Evolutionary conservation across 2,329 filamentous ascomycete species (phyloP).

Genomic region (Aspergillus fischeri): DNA sequence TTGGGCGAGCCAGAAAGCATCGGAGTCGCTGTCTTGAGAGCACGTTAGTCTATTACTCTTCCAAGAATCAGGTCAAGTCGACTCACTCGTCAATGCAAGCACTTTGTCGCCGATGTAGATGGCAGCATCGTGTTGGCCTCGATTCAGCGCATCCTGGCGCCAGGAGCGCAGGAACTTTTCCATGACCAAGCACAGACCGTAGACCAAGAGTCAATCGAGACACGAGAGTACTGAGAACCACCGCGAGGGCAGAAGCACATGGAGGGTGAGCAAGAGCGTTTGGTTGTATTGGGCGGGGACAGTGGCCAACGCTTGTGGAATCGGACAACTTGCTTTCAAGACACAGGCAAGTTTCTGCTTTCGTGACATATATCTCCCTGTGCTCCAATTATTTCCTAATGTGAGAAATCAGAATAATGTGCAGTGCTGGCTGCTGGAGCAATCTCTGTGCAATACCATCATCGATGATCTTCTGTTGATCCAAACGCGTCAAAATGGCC

Average conservation of each 20-base stretch:
- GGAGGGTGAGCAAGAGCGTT: background rate
- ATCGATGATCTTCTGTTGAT: background rate
- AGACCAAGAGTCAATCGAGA: background rate
- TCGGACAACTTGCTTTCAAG: background rate
- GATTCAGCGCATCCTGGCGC: constrained; percentile 92
- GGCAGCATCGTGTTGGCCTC: constrained; percentile 92
- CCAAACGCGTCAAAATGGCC: background rate
- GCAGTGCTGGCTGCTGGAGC: constrained; percentile 38
- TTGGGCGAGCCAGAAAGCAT: constrained; percentile 97
- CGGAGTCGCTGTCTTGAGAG: constrained; percentile 74
- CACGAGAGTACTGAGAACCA: background rate
- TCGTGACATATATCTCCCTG: background rate
- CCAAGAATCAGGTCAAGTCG: background rate
- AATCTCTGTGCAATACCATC: constrained; percentile 24
- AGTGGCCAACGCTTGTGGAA: background rate
- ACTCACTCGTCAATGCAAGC: constrained; percentile 82
- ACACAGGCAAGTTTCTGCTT: background rate
- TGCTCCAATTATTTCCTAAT: background rate
- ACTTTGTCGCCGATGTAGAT: constrained; percentile 98
- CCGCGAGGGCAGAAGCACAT: background rate
- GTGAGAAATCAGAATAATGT: background rate
- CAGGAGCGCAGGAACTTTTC: constrained; percentile 90
- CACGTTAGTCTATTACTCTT: constrained; percentile 2
- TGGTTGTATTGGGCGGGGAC: background rate
- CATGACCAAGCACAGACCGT: constrained; percentile 51